Percentiles rank a stretch among this genome's conserved stretches.
Conservation (phyloP, 495 filamentous ascomycete species). For the Diplogelasinospora grovesii region DNA sequence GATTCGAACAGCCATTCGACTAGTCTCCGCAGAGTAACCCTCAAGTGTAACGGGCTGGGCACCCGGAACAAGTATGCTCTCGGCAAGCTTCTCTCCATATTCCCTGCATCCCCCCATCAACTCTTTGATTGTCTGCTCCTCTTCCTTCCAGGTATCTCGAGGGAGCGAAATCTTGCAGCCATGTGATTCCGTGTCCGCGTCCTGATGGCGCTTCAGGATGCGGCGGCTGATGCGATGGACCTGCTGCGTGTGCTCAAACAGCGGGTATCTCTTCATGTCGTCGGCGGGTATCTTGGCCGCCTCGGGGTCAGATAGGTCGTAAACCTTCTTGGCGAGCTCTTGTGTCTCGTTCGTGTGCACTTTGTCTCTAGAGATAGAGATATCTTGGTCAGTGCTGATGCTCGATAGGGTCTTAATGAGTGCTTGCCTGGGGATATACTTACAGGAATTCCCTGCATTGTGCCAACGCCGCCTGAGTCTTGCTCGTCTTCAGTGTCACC, state of each 20-base stretch:
- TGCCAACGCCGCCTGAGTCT: slow-evolving; percentile 10
- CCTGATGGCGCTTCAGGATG: slow-evolving; percentile 16
- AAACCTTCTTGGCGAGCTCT: slow-evolving; percentile 1
- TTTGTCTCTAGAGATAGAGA: slow-evolving; percentile 2
- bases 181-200: slow-evolving; percentile 9
- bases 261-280: slow-evolving; percentile 9
- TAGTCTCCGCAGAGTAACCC: slow-evolving; percentile 19
- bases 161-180: slow-evolving; percentile 12
- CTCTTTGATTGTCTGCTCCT: slow-evolving; percentile 25
- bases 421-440: not conserved
- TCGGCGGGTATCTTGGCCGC: not conserved
- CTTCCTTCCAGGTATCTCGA: slow-evolving; percentile 28
- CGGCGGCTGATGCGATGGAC: slow-evolving; percentile 11
- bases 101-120: slow-evolving; percentile 26
- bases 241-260: slow-evolving; percentile 12
- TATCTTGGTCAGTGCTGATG: not conserved
- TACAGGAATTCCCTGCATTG: slow-evolving; percentile 14
- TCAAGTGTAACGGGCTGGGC: slow-evolving; percentile 1
- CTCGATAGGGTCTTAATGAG: not conserved
- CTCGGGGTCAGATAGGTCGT: slow-evolving; percentile 1
- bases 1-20: slow-evolving; percentile 26
- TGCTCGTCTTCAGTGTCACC: slow-evolving; percentile 14
- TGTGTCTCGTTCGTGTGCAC: not conserved
- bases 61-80: slow-evolving; percentile 22
- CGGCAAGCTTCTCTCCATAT: slow-evolving; percentile 30